phyloP scores from a whole-genome alignment of 2,329 filamentous ascomycete species.

The Aspergillus persii region DNA sequence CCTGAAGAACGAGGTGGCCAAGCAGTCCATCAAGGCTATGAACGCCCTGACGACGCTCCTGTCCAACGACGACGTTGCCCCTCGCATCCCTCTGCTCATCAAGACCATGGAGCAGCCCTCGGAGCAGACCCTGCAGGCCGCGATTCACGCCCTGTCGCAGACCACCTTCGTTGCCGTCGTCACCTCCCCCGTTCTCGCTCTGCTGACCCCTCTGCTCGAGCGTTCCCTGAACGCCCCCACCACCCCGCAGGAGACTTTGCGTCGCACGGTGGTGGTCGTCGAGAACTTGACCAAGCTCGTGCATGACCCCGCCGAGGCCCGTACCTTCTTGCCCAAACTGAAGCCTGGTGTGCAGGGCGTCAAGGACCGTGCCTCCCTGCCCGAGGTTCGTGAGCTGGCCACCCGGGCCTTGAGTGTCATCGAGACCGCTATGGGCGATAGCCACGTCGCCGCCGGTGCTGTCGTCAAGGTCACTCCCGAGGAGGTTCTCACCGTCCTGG shows the following conservation, averaged over 20 bases:
- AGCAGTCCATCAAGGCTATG: conserved; percentile 92
- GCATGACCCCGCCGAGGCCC: conserved; percentile 89
- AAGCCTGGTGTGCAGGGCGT: conserved; percentile 91
- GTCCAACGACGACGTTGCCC: conserved; percentile 94
- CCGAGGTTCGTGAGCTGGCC: conserved; percentile 89
- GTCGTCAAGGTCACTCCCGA: conserved; percentile 64
- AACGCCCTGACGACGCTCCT: conserved; percentile 82
- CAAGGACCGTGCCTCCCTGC: conserved; percentile 81
- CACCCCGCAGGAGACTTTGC: conserved; percentile 88
- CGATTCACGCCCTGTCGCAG: conserved; percentile 92
- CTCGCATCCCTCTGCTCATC: conserved; percentile 85
- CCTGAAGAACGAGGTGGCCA: conserved; percentile 78
- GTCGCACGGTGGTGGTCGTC: conserved; percentile 92
- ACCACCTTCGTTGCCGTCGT: conserved; percentile 98
- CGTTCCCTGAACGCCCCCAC: conserved; percentile 87
- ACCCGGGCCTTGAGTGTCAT: conserved; percentile 80
- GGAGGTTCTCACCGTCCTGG: conserved; percentile 72
- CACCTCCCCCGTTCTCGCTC: conserved; percentile 88
- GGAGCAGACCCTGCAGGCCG: conserved; percentile 83
- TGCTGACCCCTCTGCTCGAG: conserved; percentile 91
- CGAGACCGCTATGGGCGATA: conserved; percentile 81
- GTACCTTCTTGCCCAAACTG: conserved; percentile 91
- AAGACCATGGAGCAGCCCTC: conserved; percentile 95
- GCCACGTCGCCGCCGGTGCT: conserved; percentile 54
- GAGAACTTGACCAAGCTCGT: conserved; percentile 99